A percentile compares a stretch with the other conserved stretches of the same genome.
These are phyloP conservation scores for Boletus rufocinnamomeus DNA, from an alignment of 768 basidiomycete species.

Conservation along the genomic window DNA sequence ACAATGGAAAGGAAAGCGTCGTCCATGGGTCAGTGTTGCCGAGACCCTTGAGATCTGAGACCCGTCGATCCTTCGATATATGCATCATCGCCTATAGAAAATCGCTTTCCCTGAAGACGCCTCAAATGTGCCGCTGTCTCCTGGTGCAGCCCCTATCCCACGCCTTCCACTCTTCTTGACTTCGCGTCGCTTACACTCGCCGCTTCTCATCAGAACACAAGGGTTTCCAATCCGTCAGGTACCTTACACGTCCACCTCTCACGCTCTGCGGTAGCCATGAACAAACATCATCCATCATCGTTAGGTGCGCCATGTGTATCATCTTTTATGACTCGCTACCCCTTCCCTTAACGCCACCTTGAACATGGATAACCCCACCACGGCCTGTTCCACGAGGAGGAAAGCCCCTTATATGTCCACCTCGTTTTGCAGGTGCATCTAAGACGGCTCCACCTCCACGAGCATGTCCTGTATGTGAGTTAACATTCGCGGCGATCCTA, in stretches of 20 bases:
- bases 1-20: background rate
- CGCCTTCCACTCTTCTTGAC: too few relatives aligned
- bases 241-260: background rate
- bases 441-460: constrained; percentile 9
- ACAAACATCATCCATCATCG: background rate
- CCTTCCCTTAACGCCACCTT: constrained; percentile 11
- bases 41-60: background rate
- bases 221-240: background rate
- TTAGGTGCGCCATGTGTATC: background rate
- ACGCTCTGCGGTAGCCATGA: background rate
- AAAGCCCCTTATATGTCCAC: constrained; percentile 14
- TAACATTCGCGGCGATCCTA: constrained; percentile 29
- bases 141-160: background rate
- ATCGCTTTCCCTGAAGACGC: background rate
- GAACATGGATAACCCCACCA: constrained; percentile 7
- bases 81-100: background rate
- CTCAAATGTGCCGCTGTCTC: background rate
- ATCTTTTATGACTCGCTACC: constrained; percentile 15
- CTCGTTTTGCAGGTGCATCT: background rate
- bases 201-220: background rate
- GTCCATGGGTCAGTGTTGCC: background rate
- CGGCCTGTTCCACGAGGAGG: constrained; percentile 18
- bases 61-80: background rate
- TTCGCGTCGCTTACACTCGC: background rate
- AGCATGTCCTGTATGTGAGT: constrained; percentile 14